Evolutionary conservation across 345 rosid species (phyloP).

Genomic region (Tarenaya hassleriana): DNA sequence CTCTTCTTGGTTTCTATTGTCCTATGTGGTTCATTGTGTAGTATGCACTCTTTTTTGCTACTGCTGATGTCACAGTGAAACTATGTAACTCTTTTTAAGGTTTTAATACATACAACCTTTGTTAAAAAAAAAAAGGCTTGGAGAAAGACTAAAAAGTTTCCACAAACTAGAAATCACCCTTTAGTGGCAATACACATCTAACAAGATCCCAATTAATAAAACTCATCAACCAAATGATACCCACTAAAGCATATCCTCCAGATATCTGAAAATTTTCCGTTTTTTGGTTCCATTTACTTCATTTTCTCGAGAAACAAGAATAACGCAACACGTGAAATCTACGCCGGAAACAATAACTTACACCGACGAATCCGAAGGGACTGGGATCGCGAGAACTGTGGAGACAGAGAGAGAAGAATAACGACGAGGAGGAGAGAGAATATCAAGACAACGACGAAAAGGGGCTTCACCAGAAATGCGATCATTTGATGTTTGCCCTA

Average conservation of each 20-base stretch:
- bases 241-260: not conserved
- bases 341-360: slow-evolving; percentile 16
- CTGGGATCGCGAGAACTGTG: slow-evolving; percentile 25
- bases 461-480: slow-evolving; percentile 52
- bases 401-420: slow-evolving; percentile 47
- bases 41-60: too few relatives aligned
- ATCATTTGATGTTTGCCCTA: slow-evolving; percentile 34
- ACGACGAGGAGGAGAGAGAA: slow-evolving; percentile 60
- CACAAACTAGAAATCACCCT: not conserved
- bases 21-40: too few relatives aligned
- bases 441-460: slow-evolving; percentile 41
- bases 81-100: too few relatives aligned
- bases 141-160: not conserved
- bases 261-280: not conserved
- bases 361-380: slow-evolving; percentile 26
- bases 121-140: too few relatives aligned
- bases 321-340: not conserved
- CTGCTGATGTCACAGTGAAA: too few relatives aligned
- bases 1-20: too few relatives aligned
- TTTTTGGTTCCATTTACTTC: not conserved
- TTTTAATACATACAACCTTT: too few relatives aligned
- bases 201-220: not conserved
- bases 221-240: not conserved
- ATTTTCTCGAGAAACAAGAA: not conserved
- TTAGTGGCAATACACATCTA: not conserved